Evolutionary conservation across 2,329 filamentous ascomycete species (phyloP).

Genomic region (Hypoxylon sp.): DNA sequence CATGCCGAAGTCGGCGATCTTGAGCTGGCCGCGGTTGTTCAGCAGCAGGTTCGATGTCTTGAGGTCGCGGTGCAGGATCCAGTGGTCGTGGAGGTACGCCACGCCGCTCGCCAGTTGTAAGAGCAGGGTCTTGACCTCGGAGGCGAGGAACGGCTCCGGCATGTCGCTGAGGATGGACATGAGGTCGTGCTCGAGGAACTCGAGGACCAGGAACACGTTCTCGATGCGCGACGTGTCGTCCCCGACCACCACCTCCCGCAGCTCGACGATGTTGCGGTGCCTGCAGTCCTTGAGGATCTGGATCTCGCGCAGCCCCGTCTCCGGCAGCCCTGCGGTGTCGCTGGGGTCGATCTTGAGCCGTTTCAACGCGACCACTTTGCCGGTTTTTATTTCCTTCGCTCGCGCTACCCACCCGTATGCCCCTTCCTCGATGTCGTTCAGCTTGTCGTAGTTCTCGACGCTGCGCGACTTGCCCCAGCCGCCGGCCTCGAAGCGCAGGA

Average conservation of each 20-base stretch:
- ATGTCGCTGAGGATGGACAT: conserved; percentile 94
- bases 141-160: conserved; percentile 92
- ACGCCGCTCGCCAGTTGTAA: conserved; percentile 85
- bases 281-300: conserved; percentile 86
- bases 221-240: conserved; percentile 57
- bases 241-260: conserved; percentile 88
- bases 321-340: conserved; percentile 83
- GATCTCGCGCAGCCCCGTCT: conserved; percentile 94
- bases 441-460: conserved; percentile 88
- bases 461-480: conserved; percentile 80
- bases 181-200: conserved; percentile 97
- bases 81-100: conserved; percentile 87
- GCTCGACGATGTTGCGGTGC: conserved; percentile 85
- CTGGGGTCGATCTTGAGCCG: conserved; percentile 88
- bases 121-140: conserved; percentile 92
- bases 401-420: conserved; percentile 95
- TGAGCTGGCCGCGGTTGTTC: conserved; percentile 94
- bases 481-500: conserved; percentile 79
- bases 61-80: conserved; percentile 93
- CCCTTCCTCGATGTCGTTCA: conserved; percentile 98
- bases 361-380: conserved; percentile 90
- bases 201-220: conserved; percentile 94
- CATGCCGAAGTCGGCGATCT: conserved; percentile 99
- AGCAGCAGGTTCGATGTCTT: conserved; percentile 95
- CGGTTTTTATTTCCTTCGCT: conserved; percentile 80